Conservation (phyloP, 345 rosid genomes). For the Hibiscus trionum region DNA sequence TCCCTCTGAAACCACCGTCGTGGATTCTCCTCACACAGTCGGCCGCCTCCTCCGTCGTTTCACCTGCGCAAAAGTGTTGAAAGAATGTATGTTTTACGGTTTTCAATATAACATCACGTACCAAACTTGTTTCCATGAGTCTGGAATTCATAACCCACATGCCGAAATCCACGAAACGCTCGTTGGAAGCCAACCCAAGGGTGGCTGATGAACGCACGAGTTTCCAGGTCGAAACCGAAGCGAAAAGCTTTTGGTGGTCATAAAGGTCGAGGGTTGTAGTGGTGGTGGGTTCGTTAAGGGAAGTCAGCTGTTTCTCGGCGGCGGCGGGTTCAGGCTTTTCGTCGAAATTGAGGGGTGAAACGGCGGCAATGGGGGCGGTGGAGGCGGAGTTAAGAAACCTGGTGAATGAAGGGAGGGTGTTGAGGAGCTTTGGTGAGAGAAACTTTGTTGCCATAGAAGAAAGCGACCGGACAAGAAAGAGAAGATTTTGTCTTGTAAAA, state of each 20-base stretch:
- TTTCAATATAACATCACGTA: slow-evolving; percentile 33
- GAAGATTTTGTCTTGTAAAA: background rate
- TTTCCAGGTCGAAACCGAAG: slow-evolving; percentile 32
- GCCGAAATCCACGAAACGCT: slow-evolving; percentile 63
- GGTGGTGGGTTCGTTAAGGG: background rate
- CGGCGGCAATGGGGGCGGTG: slow-evolving; percentile 1
- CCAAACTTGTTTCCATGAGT: slow-evolving; percentile 36
- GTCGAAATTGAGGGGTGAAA: background rate
- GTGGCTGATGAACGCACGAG: slow-evolving; percentile 46
- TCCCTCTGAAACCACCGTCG: slow-evolving; percentile 56
- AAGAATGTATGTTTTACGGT: slow-evolving; percentile 47
- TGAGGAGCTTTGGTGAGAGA: background rate
- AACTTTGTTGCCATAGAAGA: slow-evolving; percentile 7
- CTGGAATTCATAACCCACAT: slow-evolving; percentile 65
- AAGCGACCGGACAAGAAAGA: background rate
- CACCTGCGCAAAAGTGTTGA: slow-evolving; percentile 87
- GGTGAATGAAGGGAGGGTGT: background rate
- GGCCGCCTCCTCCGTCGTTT: slow-evolving; percentile 35
- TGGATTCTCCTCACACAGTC: slow-evolving; percentile 34
- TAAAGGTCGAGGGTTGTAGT: slow-evolving; percentile 32
- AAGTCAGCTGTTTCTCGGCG: slow-evolving; percentile 18
- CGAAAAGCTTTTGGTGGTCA: slow-evolving; percentile 50
- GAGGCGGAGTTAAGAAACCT: slow-evolving; percentile 7
- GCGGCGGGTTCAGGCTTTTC: slow-evolving; percentile 15
- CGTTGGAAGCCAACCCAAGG: slow-evolving; percentile 51